These are phyloP conservation scores for Podospora sp. DNA, from an alignment of 495 filamentous ascomycete species.

Conservation along the genomic window DNA sequence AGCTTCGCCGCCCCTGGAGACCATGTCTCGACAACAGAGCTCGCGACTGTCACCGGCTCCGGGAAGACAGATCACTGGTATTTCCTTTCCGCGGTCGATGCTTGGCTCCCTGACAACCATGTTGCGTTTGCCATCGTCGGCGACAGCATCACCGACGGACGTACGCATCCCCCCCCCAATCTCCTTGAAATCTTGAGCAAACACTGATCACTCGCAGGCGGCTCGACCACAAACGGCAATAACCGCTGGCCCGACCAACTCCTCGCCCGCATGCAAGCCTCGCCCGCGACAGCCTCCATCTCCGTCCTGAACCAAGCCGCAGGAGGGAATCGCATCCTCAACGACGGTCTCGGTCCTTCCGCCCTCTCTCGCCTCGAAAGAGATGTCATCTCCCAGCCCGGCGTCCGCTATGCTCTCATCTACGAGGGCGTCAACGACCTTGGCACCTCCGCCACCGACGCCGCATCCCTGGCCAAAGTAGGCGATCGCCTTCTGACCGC, in stretches of 20 bases:
- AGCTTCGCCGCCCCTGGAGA: slow-evolving; percentile 55
- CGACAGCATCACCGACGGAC: slow-evolving; percentile 70
- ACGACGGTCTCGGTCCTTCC: slow-evolving; percentile 61
- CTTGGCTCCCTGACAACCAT: slow-evolving; percentile 30
- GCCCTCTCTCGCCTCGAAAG: slow-evolving; percentile 60
- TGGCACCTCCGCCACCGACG: slow-evolving; percentile 50
- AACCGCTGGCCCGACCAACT: slow-evolving; percentile 67
- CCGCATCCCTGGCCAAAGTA: slow-evolving; percentile 42
- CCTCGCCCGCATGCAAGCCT: slow-evolving; percentile 47
- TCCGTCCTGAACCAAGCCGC: slow-evolving; percentile 66
- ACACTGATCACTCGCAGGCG: slow-evolving; percentile 17
- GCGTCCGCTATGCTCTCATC: slow-evolving; percentile 57
- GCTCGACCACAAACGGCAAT: slow-evolving; percentile 61
- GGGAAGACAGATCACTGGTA: slow-evolving; percentile 48
- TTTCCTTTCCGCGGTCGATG: slow-evolving; percentile 60
- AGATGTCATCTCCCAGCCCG: slow-evolving; percentile 59
- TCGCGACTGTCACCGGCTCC: slow-evolving; percentile 31
- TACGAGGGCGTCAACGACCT: slow-evolving; percentile 71
- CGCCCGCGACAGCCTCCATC: slow-evolving; percentile 38
- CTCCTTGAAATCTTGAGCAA: neutral
- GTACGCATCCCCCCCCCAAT: slow-evolving; percentile 20
- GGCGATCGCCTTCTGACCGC: slow-evolving; percentile 55
- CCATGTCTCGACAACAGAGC: slow-evolving; percentile 41
- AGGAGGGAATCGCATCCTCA: slow-evolving; percentile 65
- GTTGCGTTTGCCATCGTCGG: slow-evolving; percentile 60